Evolutionary conservation across 2,329 filamentous ascomycete species (phyloP).

Genomic region (Penicillium sp.): DNA sequence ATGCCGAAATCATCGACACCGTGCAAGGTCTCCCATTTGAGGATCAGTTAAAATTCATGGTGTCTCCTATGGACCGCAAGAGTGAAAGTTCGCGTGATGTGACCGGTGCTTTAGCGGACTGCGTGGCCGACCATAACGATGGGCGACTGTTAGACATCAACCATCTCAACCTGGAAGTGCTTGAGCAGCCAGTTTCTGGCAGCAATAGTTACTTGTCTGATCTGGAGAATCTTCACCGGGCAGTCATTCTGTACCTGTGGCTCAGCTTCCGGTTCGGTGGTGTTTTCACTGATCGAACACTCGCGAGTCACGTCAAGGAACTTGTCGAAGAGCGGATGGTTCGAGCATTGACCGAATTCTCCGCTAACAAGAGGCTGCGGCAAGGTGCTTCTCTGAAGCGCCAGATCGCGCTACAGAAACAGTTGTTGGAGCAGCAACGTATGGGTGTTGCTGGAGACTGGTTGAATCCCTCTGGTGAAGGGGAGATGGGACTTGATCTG

Average conservation of each 20-base stretch:
- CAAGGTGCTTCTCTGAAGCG: slow-evolving; percentile 39
- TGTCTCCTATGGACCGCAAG: slow-evolving; percentile 62
- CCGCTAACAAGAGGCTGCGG: slow-evolving; percentile 41
- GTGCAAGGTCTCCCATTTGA: slow-evolving; percentile 63
- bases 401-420: slow-evolving; percentile 39
- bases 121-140: slow-evolving; percentile 63
- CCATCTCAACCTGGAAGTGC: slow-evolving; percentile 66
- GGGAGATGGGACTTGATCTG: slow-evolving; percentile 14
- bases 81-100: slow-evolving; percentile 45
- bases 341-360: slow-evolving; percentile 57
- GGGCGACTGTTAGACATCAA: slow-evolving; percentile 69
- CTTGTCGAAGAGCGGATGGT: slow-evolving; percentile 75
- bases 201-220: slow-evolving; percentile 58
- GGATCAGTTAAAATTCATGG: slow-evolving; percentile 72
- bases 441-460: slow-evolving; percentile 25
- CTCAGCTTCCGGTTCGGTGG: slow-evolving; percentile 83
- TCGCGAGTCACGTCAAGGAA: slow-evolving; percentile 75
- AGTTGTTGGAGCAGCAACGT: slow-evolving; percentile 29
- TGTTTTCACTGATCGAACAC: slow-evolving; percentile 68
- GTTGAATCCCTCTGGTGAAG: slow-evolving; percentile 11
- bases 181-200: slow-evolving; percentile 55
- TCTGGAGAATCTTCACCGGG: slow-evolving; percentile 76
- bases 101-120: slow-evolving; percentile 62
- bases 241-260: slow-evolving; percentile 85
- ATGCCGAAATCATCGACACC: slow-evolving; percentile 72